Evolutionary conservation across 768 basidiomycete genomes (phyloP).

Genomic region (Lactifluus subvellereus): DNA sequence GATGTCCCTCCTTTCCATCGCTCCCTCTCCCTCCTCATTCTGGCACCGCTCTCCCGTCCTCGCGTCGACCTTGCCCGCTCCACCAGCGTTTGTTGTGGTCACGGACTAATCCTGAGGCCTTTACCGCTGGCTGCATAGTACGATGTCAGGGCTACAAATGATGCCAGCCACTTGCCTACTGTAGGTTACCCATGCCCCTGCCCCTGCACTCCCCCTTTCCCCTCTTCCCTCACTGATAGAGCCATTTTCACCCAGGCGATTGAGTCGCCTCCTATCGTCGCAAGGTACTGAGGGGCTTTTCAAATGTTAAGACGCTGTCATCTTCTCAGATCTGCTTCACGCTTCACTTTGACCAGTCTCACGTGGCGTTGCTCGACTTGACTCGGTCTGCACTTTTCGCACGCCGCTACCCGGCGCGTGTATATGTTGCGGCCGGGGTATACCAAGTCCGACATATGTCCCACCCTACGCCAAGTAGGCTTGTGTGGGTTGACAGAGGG

Average conservation of each 20-base stretch:
- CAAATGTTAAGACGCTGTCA: conserved; percentile 48
- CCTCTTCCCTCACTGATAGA: conserved; percentile 11
- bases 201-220: conserved; percentile 10
- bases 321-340: conserved; percentile 70
- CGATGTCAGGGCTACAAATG: conserved; percentile 51
- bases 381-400: conserved; percentile 48
- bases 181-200: conserved; percentile 34
- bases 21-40: conserved; percentile 28
- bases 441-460: conserved; percentile 48
- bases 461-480: conserved; percentile 41
- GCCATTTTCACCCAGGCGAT: background rate
- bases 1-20: no score
- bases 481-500: conserved; percentile 33
- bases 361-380: conserved; percentile 48
- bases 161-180: conserved; percentile 37
- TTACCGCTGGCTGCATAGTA: conserved; percentile 39
- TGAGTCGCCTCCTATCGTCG: background rate
- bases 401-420: conserved; percentile 36
- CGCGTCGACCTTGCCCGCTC: conserved; percentile 35
- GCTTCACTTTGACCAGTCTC: conserved; percentile 60
- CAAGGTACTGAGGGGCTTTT: background rate
- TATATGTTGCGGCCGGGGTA: conserved; percentile 58
- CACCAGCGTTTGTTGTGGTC: conserved; percentile 50
- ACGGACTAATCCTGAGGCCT: conserved; percentile 67
- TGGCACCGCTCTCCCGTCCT: conserved; percentile 66